phyloP scores from a whole-genome alignment of 352 stramenopile species.

The Phytophthora constricta region DNA sequence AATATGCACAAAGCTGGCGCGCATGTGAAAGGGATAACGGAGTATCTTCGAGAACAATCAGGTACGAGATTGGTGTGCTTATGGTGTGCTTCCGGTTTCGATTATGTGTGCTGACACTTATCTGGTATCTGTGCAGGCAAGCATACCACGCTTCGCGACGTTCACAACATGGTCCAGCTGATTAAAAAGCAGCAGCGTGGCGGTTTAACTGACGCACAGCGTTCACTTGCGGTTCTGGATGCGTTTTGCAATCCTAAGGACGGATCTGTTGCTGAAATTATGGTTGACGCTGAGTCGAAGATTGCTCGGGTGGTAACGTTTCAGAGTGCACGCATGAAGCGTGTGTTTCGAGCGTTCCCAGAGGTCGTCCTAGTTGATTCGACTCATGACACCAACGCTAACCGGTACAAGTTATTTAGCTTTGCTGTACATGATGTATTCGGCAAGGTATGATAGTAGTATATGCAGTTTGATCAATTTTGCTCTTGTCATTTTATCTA shows the following conservation, averaged over 20 bases:
- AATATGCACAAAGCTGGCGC: slow-evolving; percentile 10
- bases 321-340: slow-evolving; percentile 13
- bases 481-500: not conserved
- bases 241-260: slow-evolving; percentile 1
- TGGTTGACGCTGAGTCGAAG: not conserved
- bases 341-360: slow-evolving; percentile 16
- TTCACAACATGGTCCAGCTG: slow-evolving; percentile 16
- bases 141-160: slow-evolving; percentile 7
- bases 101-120: not conserved
- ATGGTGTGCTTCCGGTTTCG: not conserved
- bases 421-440: slow-evolving; percentile 22
- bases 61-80: too few species aligned
- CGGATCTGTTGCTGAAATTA: not conserved
- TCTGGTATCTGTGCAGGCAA: slow-evolving; percentile 8
- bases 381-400: slow-evolving; percentile 13
- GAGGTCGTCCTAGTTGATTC: slow-evolving; percentile 17
- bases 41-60: slow-evolving; percentile 11
- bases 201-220: not conserved
- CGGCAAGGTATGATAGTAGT: slow-evolving; percentile 8
- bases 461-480: not conserved
- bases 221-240: not conserved
- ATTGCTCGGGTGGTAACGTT: slow-evolving; percentile 9
- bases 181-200: not conserved
- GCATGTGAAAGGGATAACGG: slow-evolving; percentile 6
- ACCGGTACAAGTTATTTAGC: slow-evolving; percentile 21